These are phyloP conservation scores for Falciphora oryzae DNA, from an alignment of 2,329 filamentous ascomycete species.

Conservation along the genomic window DNA sequence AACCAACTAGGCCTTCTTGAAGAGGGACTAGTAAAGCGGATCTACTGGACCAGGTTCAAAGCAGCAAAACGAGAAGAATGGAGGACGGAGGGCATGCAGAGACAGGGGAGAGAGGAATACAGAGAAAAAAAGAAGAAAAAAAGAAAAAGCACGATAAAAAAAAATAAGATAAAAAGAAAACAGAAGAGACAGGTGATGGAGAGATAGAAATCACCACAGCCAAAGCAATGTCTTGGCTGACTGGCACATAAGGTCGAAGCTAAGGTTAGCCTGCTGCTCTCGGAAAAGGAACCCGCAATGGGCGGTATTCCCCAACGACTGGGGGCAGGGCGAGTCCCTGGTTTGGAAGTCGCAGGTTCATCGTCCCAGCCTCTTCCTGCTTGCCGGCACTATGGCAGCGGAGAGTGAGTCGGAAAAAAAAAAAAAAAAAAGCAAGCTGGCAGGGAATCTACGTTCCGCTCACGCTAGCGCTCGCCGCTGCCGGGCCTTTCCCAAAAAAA, in stretches of 20 bases:
- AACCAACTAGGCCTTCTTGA: not conserved
- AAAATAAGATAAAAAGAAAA: not conserved
- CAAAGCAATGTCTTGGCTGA: not conserved
- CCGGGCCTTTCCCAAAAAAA: not conserved
- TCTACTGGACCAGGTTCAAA: not conserved
- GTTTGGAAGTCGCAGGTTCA: too few relatives aligned
- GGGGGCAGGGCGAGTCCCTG: too few relatives aligned
- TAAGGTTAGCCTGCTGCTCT: not conserved
- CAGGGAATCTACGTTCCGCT: not conserved
- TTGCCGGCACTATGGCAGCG: not conserved
- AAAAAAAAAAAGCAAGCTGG: conserved; percentile 1
- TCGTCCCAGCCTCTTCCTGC: too few relatives aligned
- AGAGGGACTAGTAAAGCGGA: not conserved
- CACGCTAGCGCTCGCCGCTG: too few relatives aligned
- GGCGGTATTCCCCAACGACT: too few relatives aligned
- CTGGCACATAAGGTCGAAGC: not conserved
- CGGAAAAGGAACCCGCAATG: too few relatives aligned
- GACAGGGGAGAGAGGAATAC: not conserved
- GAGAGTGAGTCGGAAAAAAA: not conserved
- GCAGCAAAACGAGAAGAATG: not conserved
- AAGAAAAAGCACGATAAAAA: not conserved
- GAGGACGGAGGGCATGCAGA: not conserved
- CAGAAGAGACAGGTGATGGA: not conserved
- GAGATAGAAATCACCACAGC: not conserved
- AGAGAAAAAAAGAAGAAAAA: not conserved